phyloP scores from a whole-genome alignment of 257 asterid genomes.

The Primulina eburnea region DNA sequence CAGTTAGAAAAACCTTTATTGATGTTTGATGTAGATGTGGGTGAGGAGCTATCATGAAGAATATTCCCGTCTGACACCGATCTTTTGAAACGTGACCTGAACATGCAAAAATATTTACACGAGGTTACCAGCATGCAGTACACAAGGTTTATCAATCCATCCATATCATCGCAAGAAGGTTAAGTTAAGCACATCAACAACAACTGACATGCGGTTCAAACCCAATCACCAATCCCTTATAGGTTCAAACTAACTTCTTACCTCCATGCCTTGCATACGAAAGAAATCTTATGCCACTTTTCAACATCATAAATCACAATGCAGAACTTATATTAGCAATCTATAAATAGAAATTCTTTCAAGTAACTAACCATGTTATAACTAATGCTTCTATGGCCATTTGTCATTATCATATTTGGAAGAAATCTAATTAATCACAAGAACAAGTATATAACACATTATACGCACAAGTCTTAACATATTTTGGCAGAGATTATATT shows the following conservation, averaged over 20 bases:
- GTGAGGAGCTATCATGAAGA: conserved; percentile 55
- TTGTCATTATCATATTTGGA: background rate
- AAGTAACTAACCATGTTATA: background rate
- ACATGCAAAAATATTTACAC: conserved; percentile 27
- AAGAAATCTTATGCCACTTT: conserved; percentile 16
- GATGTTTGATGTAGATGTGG: conserved; percentile 39
- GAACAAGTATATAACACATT: background rate
- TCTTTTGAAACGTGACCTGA: conserved; percentile 66
- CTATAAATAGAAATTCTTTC: background rate
- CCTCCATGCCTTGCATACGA: conserved; percentile 1
- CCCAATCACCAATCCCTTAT: conserved; percentile 9
- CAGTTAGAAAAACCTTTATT: conserved; percentile 43
- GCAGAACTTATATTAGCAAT: too few relatives aligned
- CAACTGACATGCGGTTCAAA: background rate
- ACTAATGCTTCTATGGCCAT: background rate
- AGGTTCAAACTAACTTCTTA: conserved; percentile 10
- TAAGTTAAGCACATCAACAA: conserved; percentile 10
- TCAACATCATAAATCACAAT: conserved; percentile 3
- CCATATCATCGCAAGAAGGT: background rate
- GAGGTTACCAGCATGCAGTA: conserved; percentile 22
- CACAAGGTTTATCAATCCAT: conserved; percentile 13
- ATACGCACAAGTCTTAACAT: background rate
- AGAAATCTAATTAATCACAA: too few relatives aligned
- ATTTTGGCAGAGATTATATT: background rate
- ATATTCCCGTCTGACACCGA: conserved; percentile 89